Conservation (phyloP, 225 moss, liverwort and hornwort genomes). For the Bryoerythrophyllum caledonicum region DNA sequence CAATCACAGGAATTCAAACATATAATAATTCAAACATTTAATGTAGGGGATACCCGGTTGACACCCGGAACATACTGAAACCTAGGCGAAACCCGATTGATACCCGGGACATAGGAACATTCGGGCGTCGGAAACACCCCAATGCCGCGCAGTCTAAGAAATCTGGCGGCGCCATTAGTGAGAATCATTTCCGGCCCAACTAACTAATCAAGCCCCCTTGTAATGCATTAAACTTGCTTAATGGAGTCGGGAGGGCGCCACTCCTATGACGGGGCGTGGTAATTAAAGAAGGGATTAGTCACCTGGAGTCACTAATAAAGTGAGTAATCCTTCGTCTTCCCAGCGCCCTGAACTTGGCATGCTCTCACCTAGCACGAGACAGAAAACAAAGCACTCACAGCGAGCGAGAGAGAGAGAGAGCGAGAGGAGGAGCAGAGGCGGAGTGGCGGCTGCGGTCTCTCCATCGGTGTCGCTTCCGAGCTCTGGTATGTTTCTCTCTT, state of each 20-base stretch:
- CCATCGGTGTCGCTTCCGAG: not conserved
- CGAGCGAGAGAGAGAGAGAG: not conserved
- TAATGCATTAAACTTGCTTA: too few species aligned
- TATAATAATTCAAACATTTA: too few species aligned
- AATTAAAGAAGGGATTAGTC: not conserved
- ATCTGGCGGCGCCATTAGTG: not conserved
- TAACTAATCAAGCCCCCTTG: not conserved
- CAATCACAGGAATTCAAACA: not conserved
- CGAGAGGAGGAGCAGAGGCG: not conserved
- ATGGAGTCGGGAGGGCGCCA: too few species aligned
- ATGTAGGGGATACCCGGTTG: too few species aligned
- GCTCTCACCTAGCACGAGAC: not conserved
- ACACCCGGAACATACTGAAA: too few species aligned
- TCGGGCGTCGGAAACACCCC: too few species aligned
- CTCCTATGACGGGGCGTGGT: not conserved
- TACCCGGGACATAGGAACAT: too few species aligned
- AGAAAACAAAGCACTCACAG: not conserved
- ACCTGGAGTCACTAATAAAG: too few species aligned
- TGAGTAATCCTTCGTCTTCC: conserved; percentile 14
- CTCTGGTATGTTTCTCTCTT: not conserved
- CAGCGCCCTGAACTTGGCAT: conserved; percentile 10
- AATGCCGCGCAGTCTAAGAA: not conserved
- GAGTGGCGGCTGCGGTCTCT: not conserved
- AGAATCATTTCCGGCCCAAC: not conserved
- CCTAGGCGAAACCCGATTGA: too few species aligned